Evolutionary conservation across 1,284 basidiomycete species (phyloP), one percentile per base, ranked within the genome.

Genomic region (Cryptococcus hybrid): DNA sequence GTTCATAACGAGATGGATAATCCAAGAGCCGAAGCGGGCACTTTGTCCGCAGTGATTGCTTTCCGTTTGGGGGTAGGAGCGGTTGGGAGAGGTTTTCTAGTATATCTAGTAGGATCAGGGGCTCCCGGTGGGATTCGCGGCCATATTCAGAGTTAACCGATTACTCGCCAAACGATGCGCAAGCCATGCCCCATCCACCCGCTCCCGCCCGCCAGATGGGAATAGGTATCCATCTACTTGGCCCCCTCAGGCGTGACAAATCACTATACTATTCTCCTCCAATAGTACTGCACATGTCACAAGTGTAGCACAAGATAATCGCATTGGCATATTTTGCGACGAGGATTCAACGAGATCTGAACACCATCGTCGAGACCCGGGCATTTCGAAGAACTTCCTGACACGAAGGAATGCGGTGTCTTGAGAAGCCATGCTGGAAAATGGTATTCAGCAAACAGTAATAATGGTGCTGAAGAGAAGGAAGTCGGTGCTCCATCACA

Each of bases 251-350:
- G 43, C 55, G 47, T 30, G 47, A 51, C 36, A 56, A 55, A 43
- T 58, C 61, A 24, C n/a, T 49, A 35, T 51, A 66, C 45, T 59
- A 56, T 30, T 47, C 55, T 2, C 51, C 54, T 38, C 7, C 43
- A n/a, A 47, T 30, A 45, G 37, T 1, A 36, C 53, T 9, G 50
- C 30, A 6, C 47, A 39, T 1, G 52, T 47, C 39, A 47, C 54
- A 35, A 55, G 54, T 49, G 54, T 58, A 1, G 48, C 55, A 7
- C 38, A 56, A 7, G 51, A 59, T 11, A 51, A 62, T 7, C 44
- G 71, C 13, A 54, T 68, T n/a, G 61, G 68, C 39, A 74, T 76
- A 66, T 66, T 76, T 1, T 37, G 55, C 8, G 69, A 74, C 24
- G 74, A 76, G 57, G 74, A 76, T 52, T 64, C 64, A 13, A 51